Evolutionary conservation across 2,329 filamentous ascomycete genomes (phyloP).

Genomic region (Aspergillus pseudoglaucus): DNA sequence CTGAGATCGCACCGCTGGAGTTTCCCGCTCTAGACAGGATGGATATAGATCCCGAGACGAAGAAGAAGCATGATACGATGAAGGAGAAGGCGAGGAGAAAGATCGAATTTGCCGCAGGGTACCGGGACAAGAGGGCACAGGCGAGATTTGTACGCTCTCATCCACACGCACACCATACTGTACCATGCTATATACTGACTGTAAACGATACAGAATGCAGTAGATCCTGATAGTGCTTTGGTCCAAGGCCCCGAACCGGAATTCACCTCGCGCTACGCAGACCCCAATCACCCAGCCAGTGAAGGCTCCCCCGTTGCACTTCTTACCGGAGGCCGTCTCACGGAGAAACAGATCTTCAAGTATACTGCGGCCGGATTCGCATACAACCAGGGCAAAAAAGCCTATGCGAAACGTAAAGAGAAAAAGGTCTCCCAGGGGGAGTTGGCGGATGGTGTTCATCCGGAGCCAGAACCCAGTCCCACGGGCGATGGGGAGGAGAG

Average conservation of each 20-base stretch:
- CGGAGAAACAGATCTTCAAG: slow-evolving; percentile 8
- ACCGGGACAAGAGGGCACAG: slow-evolving; percentile 45
- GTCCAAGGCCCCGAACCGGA: slow-evolving; percentile 23
- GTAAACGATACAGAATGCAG: slow-evolving; percentile 14
- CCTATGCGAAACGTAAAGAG: not conserved
- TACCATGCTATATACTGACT: not conserved
- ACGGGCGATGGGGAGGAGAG: not conserved
- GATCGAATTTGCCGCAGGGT: slow-evolving; percentile 38
- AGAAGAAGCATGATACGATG: slow-evolving; percentile 12
- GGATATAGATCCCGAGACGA: slow-evolving; percentile 6
- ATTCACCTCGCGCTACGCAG: slow-evolving; percentile 45
- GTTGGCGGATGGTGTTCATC: not conserved
- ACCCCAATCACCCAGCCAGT: slow-evolving; percentile 48
- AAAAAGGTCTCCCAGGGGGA: not conserved
- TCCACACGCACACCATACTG: slow-evolving; percentile 2
- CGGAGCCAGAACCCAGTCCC: not conserved
- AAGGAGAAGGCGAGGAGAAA: slow-evolving; percentile 9
- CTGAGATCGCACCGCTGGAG: slow-evolving; percentile 44
- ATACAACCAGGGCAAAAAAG: not conserved
- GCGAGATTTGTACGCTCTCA: slow-evolving; percentile 36
- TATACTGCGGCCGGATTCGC: slow-evolving; percentile 2
- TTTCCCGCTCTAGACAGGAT: slow-evolving; percentile 41
- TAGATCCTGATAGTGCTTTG: slow-evolving; percentile 39
- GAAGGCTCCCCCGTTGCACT: slow-evolving; percentile 44
- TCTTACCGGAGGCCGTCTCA: slow-evolving; percentile 41